These are phyloP conservation scores for Pharus latifolius DNA, from an alignment of 176 grass and related monocot species.

Conservation along the genomic window DNA sequence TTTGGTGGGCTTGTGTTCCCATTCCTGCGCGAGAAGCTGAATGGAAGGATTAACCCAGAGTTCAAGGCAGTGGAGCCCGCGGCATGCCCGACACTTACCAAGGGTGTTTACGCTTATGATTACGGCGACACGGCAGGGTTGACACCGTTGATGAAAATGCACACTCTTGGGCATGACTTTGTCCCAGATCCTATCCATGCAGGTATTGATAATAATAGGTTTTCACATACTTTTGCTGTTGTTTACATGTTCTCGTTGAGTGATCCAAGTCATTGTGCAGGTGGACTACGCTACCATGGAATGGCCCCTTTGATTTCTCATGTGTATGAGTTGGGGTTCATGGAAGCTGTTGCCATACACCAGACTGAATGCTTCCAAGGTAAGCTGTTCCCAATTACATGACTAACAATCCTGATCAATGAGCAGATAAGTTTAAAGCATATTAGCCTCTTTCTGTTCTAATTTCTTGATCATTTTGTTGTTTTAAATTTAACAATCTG, in stretches of 20 bases:
- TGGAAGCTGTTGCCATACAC: conserved; percentile 68
- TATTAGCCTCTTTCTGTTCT: not conserved
- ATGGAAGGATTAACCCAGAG: conserved; percentile 48
- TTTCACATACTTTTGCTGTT: not conserved
- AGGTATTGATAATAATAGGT: conserved; percentile 9
- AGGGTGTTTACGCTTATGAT: conserved; percentile 77
- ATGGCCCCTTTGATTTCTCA: conserved; percentile 94
- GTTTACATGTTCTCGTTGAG: not conserved
- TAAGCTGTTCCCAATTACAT: not conserved
- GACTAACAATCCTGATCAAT: not conserved
- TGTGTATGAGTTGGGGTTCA: conserved; percentile 76
- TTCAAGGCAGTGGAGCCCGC: conserved; percentile 82
- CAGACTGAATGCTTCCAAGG: conserved; percentile 93
- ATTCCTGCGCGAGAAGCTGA: conserved; percentile 82
- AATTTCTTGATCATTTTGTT: not conserved
- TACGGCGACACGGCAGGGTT: conserved; percentile 76
- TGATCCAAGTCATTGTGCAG: conserved; percentile 14
- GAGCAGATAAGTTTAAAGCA: not conserved
- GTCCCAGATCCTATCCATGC: conserved; percentile 92
- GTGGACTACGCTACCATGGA: conserved; percentile 91
- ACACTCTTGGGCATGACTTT: conserved; percentile 88
- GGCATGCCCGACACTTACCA: conserved; percentile 81
- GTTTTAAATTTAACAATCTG: too few species aligned
- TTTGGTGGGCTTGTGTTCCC: conserved; percentile 77
- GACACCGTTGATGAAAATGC: conserved; percentile 98